Base-by-base conservation (phyloP, 805 yeast genomes). In the Pichia cabralensis region DNA sequence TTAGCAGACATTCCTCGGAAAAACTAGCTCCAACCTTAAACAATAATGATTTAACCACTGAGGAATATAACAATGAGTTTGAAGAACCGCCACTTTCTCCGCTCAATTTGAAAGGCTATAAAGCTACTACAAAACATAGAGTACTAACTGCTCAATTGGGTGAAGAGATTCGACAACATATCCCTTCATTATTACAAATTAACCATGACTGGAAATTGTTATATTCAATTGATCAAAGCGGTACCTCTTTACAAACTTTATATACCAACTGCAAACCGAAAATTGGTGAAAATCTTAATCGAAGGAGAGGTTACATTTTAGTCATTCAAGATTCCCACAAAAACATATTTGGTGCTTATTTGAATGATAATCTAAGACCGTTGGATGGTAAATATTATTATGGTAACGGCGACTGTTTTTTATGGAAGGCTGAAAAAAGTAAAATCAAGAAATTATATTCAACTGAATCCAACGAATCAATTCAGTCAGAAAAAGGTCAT, bases 371-470 rank as follows among this genome's bases (percentile, higher is more conserved):
- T 35, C 66, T 82, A 39, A 75, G 71, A 39, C 80, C 86, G 1
- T 70, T 77, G 38, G 94, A 83, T 32, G 71, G 71, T 31, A 74
- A 73, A 47, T 66, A 83, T 38, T 89, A 77, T 58, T 81, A 78
- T 47, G 98, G 98, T 1, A 88, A 88, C 58, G 96, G 96, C 1
- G 96, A 89, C 55, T 86, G 97, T 51, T 88, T 92, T 48, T 64
- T 89, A 16, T 89, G 96, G 95, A 81, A 78, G 44, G 50, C 71
- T n/a, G 81, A 74, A 41, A 57, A 52, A 21, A 64, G 65, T 6
- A 58, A 56, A 21, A 53, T 57, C 34, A 53, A 57, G 45, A 44
- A 47, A 19, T 32, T 41, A 39, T 28, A 31, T 9, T 25, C 25
- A 8, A 15, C 29, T 18, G 12, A 24, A 8, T 15, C 11, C 1